phyloP scores from a whole-genome alignment of 345 rosid genomes.

The Salix viminalis region DNA sequence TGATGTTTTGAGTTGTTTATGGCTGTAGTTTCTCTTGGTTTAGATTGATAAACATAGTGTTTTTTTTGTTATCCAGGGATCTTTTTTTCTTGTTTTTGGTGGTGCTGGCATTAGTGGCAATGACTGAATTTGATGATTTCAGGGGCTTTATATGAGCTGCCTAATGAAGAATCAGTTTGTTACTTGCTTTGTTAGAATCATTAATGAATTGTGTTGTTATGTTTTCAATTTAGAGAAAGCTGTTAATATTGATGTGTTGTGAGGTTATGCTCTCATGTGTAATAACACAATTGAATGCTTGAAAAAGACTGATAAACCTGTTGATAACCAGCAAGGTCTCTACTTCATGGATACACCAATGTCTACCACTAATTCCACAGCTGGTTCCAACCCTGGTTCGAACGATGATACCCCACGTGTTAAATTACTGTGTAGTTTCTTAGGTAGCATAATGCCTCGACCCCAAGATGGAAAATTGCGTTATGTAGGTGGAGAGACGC shows the following conservation, averaged over 20 bases:
- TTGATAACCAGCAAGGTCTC: constrained; percentile 23
- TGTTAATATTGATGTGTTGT: constrained; percentile 14
- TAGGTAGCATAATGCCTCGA: constrained; percentile 86
- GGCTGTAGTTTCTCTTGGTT: background rate
- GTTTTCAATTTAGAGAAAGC: constrained; percentile 14
- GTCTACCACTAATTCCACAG: constrained; percentile 33
- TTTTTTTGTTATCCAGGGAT: background rate
- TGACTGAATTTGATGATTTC: constrained; percentile 21
- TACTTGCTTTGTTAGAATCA: constrained; percentile 16
- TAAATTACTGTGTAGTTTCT: constrained; percentile 86
- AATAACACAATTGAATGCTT: constrained; percentile 36
- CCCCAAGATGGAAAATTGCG: constrained; percentile 94
- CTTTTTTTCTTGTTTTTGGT: background rate
- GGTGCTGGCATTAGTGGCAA: background rate
- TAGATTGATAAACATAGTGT: background rate
- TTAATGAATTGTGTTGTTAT: constrained; percentile 14
- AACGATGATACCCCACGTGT: constrained; percentile 69
- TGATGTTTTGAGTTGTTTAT: background rate
- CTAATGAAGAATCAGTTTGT: constrained; percentile 25
- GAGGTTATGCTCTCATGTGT: constrained; percentile 44
- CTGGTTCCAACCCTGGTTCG: constrained; percentile 36
- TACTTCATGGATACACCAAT: constrained; percentile 52
- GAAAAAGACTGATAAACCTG: constrained; percentile 16
- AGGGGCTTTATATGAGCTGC: constrained; percentile 6
- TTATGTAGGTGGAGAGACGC: constrained; percentile 93